Evolutionary conservation across 2,329 filamentous ascomycete genomes (phyloP).

Genomic region (Phialocephala subalpina): DNA sequence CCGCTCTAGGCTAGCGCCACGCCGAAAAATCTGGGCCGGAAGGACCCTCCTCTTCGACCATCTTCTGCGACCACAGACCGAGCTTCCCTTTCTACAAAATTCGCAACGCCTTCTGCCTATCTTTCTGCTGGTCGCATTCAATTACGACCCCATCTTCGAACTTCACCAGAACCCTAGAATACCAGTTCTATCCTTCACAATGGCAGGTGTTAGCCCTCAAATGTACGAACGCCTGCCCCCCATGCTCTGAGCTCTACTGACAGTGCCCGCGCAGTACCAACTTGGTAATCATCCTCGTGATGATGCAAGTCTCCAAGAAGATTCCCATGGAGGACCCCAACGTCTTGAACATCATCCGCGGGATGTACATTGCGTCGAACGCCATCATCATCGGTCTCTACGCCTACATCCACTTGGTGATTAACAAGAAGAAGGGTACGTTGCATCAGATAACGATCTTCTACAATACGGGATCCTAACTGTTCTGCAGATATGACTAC

Average conservation of each 20-base stretch:
- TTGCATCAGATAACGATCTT: conserved; percentile 22
- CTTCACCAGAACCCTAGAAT: not conserved
- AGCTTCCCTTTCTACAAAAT: conserved; percentile 4
- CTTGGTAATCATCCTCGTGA: conserved; percentile 91
- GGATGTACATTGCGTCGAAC: conserved; percentile 70
- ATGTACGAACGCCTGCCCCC: conserved; percentile 56
- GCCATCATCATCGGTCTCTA: conserved; percentile 86
- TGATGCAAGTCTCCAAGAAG: conserved; percentile 93
- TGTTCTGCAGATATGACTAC: conserved; percentile 83
- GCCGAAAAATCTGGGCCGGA: conserved; percentile 10
- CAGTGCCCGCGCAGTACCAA: conserved; percentile 71
- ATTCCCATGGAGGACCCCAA: conserved; percentile 92
- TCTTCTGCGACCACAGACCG: conserved; percentile 8
- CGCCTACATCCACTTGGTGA: conserved; percentile 82
- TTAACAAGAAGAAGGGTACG: conserved; percentile 97
- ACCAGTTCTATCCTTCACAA: conserved; percentile 51
- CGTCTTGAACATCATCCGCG: conserved; percentile 70
- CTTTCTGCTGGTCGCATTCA: conserved; percentile 31
- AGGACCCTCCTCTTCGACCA: conserved; percentile 2
- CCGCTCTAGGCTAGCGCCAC: conserved; percentile 6
- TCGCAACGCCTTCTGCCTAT: not conserved
- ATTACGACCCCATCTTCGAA: conserved; percentile 22
- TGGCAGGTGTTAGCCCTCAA: conserved; percentile 69
- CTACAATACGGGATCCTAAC: not conserved
- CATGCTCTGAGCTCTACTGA: conserved; percentile 29